Base-by-base conservation (phyloP, 345 rosid genomes). In the Hevea brasiliensis region DNA sequence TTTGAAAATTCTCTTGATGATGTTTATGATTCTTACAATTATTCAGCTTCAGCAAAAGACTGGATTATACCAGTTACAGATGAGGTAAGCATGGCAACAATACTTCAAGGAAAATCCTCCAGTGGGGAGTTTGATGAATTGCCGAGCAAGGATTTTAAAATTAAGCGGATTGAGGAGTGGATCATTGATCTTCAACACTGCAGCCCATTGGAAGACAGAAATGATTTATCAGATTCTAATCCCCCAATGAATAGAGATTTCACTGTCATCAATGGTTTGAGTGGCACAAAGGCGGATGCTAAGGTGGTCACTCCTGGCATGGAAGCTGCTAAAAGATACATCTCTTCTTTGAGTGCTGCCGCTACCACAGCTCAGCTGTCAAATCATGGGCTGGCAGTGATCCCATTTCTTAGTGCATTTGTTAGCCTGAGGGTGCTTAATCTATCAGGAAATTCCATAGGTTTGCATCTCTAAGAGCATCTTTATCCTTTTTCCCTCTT, bases 391-490 rank as follows among this genome's bases (percentile, higher is more conserved):
- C 82, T 95, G 81, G 86, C 72, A 48, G 82, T 80, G 61, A 91
- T 95, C 73, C 98, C 99, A 47, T 89, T 86, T 79, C 87, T 95
- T 62, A 85, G 91, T 74, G 93, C 92, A 61, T 92, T 91, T 76
- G 83, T 60, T 71, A 83, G 92, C 79, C 75, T 95, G 83, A 95
- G 82, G 85, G 85, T 87, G 83, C 90, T 95, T 54, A 95, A 91
- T 85, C 91, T 95, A 54, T 89, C 93, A 0, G 99, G 97, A 75
- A 95, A 95, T 72, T 83, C 88, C 72, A 86, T 92, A 87, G 96
- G 99, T 95, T 70, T 58, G 88, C 72, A 61, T 66, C 40, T 50
- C 56, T 63, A 8, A 35, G 60, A 4, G 41, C 51, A 50, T 14
- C 24, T 44, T 72, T 42, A 8, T 42, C 44, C 37, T 47, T 14